Conservation (phyloP, 2,329 filamentous ascomycete species). For the Parascedosporium putredinis region DNA sequence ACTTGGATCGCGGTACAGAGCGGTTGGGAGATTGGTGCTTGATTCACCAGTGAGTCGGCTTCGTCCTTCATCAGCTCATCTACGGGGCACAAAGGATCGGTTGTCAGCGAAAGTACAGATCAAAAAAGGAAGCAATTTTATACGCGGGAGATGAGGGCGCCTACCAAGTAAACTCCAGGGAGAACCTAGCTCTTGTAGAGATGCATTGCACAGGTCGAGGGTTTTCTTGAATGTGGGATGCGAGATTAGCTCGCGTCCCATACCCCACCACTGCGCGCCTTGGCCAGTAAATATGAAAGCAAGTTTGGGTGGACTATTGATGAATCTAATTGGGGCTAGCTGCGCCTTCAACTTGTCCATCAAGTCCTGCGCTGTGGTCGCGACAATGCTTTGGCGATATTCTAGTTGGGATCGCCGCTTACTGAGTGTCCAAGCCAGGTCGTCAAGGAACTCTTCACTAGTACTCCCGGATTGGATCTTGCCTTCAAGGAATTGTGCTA, state of each 20-base stretch:
- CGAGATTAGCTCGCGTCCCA: constrained; percentile 1
- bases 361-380: not conserved
- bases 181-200: not conserved
- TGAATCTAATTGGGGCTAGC: not conserved
- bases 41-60: constrained; percentile 7
- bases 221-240: constrained; percentile 16
- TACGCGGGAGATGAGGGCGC: too few relatives aligned
- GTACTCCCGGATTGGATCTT: not conserved
- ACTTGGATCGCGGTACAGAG: constrained; percentile 33
- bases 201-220: too few relatives aligned
- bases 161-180: constrained; percentile 13
- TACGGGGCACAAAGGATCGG: too few relatives aligned
- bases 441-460: not conserved
- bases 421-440: not conserved
- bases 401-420: not conserved
- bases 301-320: not conserved
- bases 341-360: not conserved
- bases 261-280: constrained; percentile 4
- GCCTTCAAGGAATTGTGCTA: not conserved
- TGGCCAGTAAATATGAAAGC: constrained; percentile 7
- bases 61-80: constrained; percentile 10
- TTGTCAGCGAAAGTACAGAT: too few relatives aligned
- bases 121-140: too few relatives aligned
- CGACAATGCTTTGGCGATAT: not conserved
- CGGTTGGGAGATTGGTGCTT: constrained; percentile 21